Base-by-base conservation (phyloP, 2,329 filamentous ascomycete species). In the Hypoxylon sp. region DNA sequence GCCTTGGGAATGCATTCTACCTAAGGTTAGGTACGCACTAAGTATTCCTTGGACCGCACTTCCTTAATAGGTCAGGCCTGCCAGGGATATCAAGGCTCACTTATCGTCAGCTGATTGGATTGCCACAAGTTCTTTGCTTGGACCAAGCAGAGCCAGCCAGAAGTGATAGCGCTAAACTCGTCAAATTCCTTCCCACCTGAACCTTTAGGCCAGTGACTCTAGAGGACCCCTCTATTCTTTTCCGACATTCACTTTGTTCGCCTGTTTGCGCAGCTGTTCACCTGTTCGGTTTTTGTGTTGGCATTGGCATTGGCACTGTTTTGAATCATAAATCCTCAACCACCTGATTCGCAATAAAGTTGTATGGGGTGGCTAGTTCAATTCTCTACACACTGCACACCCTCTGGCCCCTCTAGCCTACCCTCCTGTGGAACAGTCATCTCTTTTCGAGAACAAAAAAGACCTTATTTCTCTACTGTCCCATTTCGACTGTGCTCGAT, bases 61-160 rank as follows among this genome's bases (percentile, higher is more conserved):
- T 15, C 32, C 32, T 1, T 5, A 37, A 37, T 15, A 37, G 32
- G 32, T 6, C n/a, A n/a, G n/a, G 32, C 13, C 3, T 4, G 2
- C n/a, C 51, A 47, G 46, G 39, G 54, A 43, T 56, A 41, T 52
- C 30, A 50, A 55, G 54, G 60, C 55, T 62, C 57, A 65, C 61
- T 64, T 69, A 65, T 62, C 64, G 64, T 70, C 68, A 68, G 65
- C 65, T 72, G 69, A 72, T 72, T 70, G 68, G 70, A 24, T 62
- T 48, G 62, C n/a, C 37, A 34, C 41, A 7, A 24, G 4, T 19
- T 51, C 11, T 41, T 41, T 53, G 51, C 64, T 58, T 34, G 19
- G 39, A 37, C 17, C 47, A 32, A 26, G 26, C 47, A n/a, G 48
- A 61, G 48, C 56, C 60, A 64, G 22, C n/a, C 30, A 51, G 56